Percentiles rank a stretch among this genome's conserved stretches.
Evolutionary conservation across 768 basidiomycete species (phyloP).

Genomic region (Boletus edulis): DNA sequence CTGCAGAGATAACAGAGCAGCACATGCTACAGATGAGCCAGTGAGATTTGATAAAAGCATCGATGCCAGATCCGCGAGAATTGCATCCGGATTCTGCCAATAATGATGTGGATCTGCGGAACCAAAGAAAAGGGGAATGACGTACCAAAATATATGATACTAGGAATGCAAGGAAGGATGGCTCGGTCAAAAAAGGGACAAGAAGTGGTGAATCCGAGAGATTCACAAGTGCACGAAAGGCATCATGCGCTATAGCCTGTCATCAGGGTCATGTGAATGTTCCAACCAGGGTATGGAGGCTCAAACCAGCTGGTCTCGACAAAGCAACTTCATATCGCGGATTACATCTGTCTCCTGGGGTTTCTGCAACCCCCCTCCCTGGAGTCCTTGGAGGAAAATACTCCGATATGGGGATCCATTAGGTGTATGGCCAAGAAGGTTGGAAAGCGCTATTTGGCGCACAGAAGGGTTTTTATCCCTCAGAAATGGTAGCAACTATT

Average conservation of each 20-base stretch:
- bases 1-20: constrained; percentile 59
- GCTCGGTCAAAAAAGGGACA: constrained; percentile 63
- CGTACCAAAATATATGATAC: constrained; percentile 88
- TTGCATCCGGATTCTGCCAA: constrained; percentile 79
- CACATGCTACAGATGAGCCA: constrained; percentile 65
- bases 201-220: constrained; percentile 81
- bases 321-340: constrained; percentile 80
- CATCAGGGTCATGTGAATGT: constrained; percentile 14
- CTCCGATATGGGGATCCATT: constrained; percentile 65
- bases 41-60: constrained; percentile 98
- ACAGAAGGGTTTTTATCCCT: constrained; percentile 86
- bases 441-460: constrained; percentile 80
- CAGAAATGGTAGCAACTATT: constrained; percentile 81
- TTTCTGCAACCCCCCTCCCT: constrained; percentile 55
- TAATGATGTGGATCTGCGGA: constrained; percentile 8
- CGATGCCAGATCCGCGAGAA: constrained; percentile 91
- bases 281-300: constrained; percentile 31
- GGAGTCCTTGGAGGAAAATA: constrained; percentile 70
- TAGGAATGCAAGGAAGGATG: constrained; percentile 73
- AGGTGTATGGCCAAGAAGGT: constrained; percentile 78
- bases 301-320: constrained; percentile 76
- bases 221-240: constrained; percentile 91
- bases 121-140: constrained; percentile 11
- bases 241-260: constrained; percentile 90
- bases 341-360: constrained; percentile 66